These are phyloP conservation scores for Scytalidium sp. DNA, from an alignment of 2,329 filamentous ascomycete species.

Conservation along the genomic window DNA sequence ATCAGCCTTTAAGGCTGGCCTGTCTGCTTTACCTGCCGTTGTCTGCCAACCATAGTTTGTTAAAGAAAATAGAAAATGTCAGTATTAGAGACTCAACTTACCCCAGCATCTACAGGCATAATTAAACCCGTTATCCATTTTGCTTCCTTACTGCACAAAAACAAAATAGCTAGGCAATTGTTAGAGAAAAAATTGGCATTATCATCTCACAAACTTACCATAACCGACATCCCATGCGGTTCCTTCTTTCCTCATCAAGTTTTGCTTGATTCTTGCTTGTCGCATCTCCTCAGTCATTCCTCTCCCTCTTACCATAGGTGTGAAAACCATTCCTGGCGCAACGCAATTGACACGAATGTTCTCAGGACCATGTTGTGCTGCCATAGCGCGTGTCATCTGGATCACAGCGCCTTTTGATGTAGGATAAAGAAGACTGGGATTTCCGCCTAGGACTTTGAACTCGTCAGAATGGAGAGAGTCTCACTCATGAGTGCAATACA, in stretches of 20 bases:
- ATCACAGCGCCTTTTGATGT: constrained; percentile 48
- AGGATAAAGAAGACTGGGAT: constrained; percentile 42
- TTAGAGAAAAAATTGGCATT: background rate
- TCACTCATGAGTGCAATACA: constrained; percentile 1
- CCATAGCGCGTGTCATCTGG: constrained; percentile 55
- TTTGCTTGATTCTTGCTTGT: constrained; percentile 37
- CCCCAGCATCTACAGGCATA: constrained; percentile 44
- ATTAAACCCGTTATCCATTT: constrained; percentile 49
- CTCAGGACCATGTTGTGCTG: constrained; percentile 47
- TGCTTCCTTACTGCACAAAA: constrained; percentile 48
- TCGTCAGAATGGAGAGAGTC: background rate
- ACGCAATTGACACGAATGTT: constrained; percentile 54
- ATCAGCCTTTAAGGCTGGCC: too few species aligned
- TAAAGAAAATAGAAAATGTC: too few species aligned
- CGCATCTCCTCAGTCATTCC: constrained; percentile 38
- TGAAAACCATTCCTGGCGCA: constrained; percentile 49
- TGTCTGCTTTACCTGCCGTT: too few species aligned
- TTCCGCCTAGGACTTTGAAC: constrained; percentile 34
- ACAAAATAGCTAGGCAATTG: constrained; percentile 31
- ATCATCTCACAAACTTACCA: constrained; percentile 32
- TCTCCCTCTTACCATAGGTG: constrained; percentile 40
- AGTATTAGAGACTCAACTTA: too few species aligned
- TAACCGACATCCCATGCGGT: constrained; percentile 51
- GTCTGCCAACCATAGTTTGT: too few species aligned
- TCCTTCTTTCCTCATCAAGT: constrained; percentile 52